phyloP scores from a whole-genome alignment of 176 grass and related monocot species.

The Canna indica region DNA sequence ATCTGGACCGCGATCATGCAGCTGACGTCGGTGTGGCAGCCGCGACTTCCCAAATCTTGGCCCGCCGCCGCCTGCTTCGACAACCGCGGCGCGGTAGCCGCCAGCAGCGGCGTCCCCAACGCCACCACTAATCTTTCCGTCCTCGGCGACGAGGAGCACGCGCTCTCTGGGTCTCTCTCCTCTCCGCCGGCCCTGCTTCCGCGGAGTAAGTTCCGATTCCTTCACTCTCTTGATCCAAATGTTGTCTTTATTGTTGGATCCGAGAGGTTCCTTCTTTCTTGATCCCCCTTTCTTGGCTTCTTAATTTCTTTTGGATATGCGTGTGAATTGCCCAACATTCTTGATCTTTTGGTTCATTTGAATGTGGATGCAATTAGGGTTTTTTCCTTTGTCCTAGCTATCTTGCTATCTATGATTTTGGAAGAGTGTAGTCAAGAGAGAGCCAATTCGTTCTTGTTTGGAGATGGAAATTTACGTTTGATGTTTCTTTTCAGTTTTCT shows the following conservation, averaged over 20 bases:
- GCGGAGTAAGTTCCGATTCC: conserved; percentile 40
- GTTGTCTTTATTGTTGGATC: conserved; percentile 21
- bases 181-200: conserved; percentile 34
- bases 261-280: background rate
- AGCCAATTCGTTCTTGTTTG: too few relatives aligned
- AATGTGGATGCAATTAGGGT: conserved; percentile 4
- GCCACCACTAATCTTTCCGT: conserved; percentile 22
- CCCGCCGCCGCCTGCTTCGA: conserved; percentile 26
- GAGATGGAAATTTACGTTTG: too few relatives aligned
- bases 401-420: background rate
- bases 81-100: conserved; percentile 16
- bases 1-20: conserved; percentile 70
- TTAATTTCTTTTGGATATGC: conserved; percentile 3
- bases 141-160: conserved; percentile 20
- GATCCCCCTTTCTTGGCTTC: conserved; percentile 21
- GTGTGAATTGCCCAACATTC: conserved; percentile 1
- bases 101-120: conserved; percentile 22
- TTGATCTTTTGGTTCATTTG: background rate
- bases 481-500: too few relatives aligned
- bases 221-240: background rate
- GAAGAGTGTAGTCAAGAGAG: background rate
- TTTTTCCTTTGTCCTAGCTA: background rate
- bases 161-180: conserved; percentile 9
- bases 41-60: conserved; percentile 37
- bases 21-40: conserved; percentile 40